These are phyloP conservation scores for Claviceps maximensis DNA, from an alignment of 2,329 filamentous ascomycete species.

Conservation along the genomic window DNA sequence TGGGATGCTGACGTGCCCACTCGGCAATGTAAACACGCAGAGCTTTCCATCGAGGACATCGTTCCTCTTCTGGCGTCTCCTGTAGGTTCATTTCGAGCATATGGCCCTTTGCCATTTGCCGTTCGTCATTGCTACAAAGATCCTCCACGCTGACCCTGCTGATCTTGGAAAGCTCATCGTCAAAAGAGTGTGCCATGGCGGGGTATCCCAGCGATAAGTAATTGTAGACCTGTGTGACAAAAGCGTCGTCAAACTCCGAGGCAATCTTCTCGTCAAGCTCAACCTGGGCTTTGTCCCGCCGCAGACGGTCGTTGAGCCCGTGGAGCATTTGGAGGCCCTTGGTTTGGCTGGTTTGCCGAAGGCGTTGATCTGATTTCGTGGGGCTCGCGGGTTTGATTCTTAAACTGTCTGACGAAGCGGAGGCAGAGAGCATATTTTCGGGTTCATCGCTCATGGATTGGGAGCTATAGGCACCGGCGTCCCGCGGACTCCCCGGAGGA, in stretches of 20 bases:
- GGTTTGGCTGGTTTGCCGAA: constrained; percentile 17
- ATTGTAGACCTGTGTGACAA: constrained; percentile 94
- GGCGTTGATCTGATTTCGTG: constrained; percentile 13
- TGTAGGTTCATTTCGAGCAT: constrained; percentile 44
- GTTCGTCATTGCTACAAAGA: constrained; percentile 57
- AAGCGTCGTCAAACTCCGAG: constrained; percentile 65
- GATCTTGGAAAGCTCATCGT: constrained; percentile 75
- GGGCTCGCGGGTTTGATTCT: constrained; percentile 7
- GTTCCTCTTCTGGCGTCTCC: constrained; percentile 32
- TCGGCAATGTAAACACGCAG: constrained; percentile 72
- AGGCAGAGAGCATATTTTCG: constrained; percentile 14
- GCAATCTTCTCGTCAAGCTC: constrained; percentile 41
- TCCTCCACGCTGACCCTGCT: constrained; percentile 55
- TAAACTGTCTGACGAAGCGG: constrained; percentile 9
- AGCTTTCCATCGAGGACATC: constrained; percentile 66
- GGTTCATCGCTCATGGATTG: constrained; percentile 29
- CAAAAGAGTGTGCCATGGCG: constrained; percentile 67
- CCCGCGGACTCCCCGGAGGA: constrained; percentile 26
- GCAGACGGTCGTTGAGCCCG: constrained; percentile 37
- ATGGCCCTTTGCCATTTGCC: constrained; percentile 53
- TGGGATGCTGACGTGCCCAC: constrained; percentile 80
- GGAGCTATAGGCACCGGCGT: constrained; percentile 29
- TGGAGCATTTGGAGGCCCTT: constrained; percentile 37
- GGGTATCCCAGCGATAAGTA: constrained; percentile 91
- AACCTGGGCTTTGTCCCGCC: constrained; percentile 33